phyloP scores from a whole-genome alignment of 129 eudicot genomes.

The Flaveria trinervia region DNA sequence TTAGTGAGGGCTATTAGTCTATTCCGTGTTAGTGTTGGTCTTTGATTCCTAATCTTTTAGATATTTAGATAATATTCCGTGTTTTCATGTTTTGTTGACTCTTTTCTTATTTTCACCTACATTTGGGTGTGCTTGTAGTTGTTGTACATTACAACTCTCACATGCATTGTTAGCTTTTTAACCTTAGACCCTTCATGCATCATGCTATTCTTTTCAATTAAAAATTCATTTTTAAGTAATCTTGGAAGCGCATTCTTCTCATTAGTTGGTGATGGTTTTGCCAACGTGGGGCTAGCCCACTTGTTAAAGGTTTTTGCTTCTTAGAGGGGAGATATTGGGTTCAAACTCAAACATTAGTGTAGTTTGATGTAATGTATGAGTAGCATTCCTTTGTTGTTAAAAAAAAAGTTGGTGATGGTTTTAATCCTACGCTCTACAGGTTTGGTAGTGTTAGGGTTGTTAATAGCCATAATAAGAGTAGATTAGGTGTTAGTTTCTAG shows the following conservation, averaged over 20 bases:
- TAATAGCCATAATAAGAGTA: no score
- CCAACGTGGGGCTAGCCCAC: no score
- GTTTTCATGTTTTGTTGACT: conserved; percentile 13
- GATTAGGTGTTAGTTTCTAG: no score
- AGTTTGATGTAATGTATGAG: no score
- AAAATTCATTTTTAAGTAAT: conserved; percentile 9
- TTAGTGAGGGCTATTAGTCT: conserved; percentile 16
- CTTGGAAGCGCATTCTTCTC: background rate
- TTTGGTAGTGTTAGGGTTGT: background rate
- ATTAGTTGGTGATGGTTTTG: no score
- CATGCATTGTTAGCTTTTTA: background rate
- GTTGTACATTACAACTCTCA: background rate
- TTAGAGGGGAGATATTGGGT: no score
- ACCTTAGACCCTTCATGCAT: background rate
- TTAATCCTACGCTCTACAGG: no score
- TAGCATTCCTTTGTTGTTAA: no score
- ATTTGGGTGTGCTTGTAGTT: conserved; percentile 12
- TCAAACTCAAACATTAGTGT: no score
- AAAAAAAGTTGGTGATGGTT: no score
- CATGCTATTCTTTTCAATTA: background rate
- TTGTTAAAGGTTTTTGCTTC: no score
- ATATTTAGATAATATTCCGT: no score
- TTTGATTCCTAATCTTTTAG: conserved; percentile 11
- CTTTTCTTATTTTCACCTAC: conserved; percentile 1
- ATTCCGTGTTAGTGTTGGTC: background rate